Evolutionary conservation across 1,284 basidiomycete species (phyloP), one percentile per base, ranked within the genome.

Genomic region (Mycosarcoma maydis): DNA sequence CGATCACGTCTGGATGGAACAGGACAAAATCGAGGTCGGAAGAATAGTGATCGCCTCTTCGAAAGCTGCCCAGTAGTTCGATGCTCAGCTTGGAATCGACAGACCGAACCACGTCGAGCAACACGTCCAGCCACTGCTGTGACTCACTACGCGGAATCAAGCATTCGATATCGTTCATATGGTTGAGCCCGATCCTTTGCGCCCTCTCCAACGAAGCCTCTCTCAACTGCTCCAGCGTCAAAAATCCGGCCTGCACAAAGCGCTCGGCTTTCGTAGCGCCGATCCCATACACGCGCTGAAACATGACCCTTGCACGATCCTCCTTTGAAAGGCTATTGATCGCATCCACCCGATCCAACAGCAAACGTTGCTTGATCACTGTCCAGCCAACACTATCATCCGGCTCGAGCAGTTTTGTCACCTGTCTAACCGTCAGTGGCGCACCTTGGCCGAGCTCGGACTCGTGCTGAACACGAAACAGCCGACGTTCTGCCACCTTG

Each of bases 1-100:
- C 39, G 33, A 43, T 34, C 0, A 66, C 56, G 5, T 41, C 27
- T 0, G 62, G 62, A 19, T 66, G 56, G 27, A 45, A 66, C 30
- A 66, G 46, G 20, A 66, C 56, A 57, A 51, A 66, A 34, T 66
- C 62, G 24, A 66, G 62, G 29, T 66, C 62, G 17, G 62, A 66
- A 37, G 51, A 66, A 26, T 59, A 66, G 30, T 54, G 56, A 27
- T 66, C 62, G 29, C 62, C 55, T 20, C 62, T 50, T 19, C 62
- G 62, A n/a, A 54, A 66, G 29, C 62, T 66, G 8, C 62, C 62
- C 0, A 66, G 30, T 17, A 66, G 39, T 16, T 66, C 62, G 4
- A 48, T 45, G 23, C 58, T 51, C 11, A 58, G 37, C 5, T 23
- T 24, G 4, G 52, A 40, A 30, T 70, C 61, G 27, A 64, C 59